Conservation (phyloP, 2,329 filamentous ascomycete genomes). For the Bertia moriformis region DNA sequence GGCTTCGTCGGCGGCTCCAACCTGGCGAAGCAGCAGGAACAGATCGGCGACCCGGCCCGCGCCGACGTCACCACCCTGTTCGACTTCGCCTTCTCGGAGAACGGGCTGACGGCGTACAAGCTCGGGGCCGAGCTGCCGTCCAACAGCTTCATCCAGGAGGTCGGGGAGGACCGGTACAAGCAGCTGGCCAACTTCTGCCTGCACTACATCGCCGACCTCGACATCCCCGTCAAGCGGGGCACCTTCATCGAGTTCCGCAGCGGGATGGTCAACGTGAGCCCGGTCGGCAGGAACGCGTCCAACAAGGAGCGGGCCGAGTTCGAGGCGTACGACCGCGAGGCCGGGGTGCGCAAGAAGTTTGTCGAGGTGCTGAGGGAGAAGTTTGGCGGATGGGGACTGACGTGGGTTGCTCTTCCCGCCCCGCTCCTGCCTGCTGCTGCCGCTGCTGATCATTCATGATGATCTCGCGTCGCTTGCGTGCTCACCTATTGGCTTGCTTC, state of each 20-base stretch:
- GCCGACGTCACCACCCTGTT: constrained; percentile 70
- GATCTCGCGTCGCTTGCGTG: no score
- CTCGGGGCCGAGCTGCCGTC: constrained; percentile 61
- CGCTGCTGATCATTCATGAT: no score
- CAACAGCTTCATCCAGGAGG: constrained; percentile 79
- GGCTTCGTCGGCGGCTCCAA: constrained; percentile 89
- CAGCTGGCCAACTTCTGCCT: constrained; percentile 41
- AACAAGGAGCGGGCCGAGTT: constrained; percentile 2
- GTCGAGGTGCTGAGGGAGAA: not conserved
- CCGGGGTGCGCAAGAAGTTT: not conserved
- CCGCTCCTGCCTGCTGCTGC: constrained; percentile 19
- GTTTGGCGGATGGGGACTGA: not conserved
- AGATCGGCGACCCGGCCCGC: constrained; percentile 56
- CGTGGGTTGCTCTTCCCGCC: no score
- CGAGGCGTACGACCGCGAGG: not conserved
- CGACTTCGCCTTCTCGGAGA: constrained; percentile 96
- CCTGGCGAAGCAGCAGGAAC: constrained; percentile 87
- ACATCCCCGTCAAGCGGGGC: constrained; percentile 47
- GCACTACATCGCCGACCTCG: constrained; percentile 44
- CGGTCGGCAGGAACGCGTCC: constrained; percentile 15
- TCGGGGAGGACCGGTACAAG: constrained; percentile 61
- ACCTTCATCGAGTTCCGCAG: constrained; percentile 56
- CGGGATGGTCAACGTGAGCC: constrained; percentile 51
- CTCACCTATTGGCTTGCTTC: no score
- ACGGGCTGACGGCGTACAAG: constrained; percentile 83